Conservation (phyloP, 2,329 filamentous ascomycete genomes). For the Ophiosphaerella herpotricha region DNA sequence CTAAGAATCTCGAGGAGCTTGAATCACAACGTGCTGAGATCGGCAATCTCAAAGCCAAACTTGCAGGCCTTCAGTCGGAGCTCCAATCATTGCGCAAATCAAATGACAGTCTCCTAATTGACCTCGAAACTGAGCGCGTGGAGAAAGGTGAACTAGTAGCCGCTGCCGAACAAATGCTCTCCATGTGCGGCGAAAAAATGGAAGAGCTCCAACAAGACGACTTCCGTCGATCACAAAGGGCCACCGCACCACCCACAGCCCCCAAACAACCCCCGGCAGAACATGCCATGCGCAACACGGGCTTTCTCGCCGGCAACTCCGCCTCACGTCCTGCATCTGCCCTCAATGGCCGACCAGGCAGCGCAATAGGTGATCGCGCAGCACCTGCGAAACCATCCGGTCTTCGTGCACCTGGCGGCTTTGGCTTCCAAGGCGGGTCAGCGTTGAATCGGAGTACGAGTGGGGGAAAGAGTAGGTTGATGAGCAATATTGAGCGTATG, state of each 20-base stretch:
- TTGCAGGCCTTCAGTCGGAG: slow-evolving; percentile 75
- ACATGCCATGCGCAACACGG: slow-evolving; percentile 36
- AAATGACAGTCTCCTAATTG: slow-evolving; percentile 66
- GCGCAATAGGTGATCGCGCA: slow-evolving; percentile 30
- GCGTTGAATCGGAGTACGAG: slow-evolving; percentile 42
- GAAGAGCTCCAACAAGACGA: slow-evolving; percentile 45
- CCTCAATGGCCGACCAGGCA: slow-evolving; percentile 31
- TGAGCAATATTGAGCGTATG: slow-evolving; percentile 89
- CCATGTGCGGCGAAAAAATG: slow-evolving; percentile 59
- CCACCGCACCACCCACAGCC: slow-evolving; percentile 18
- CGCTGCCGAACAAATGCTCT: slow-evolving; percentile 83
- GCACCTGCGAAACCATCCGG: slow-evolving; percentile 57
- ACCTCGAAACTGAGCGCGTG: slow-evolving; percentile 74
- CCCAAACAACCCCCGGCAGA: slow-evolving; percentile 21
- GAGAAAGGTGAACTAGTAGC: slow-evolving; percentile 84
- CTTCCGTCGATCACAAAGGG: slow-evolving; percentile 59
- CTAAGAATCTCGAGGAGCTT: slow-evolving; percentile 54
- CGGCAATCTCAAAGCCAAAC: slow-evolving; percentile 71
- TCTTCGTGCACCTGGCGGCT: slow-evolving; percentile 61
- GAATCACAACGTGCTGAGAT: slow-evolving; percentile 71
- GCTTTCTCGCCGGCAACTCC: slow-evolving; percentile 36
- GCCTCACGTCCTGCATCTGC: slow-evolving; percentile 33
- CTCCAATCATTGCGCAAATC: slow-evolving; percentile 71
- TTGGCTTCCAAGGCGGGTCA: slow-evolving; percentile 37
- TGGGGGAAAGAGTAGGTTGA: slow-evolving; percentile 68